These are phyloP conservation scores for Exsudoporus frostii DNA, from an alignment of 768 basidiomycete species.

Conservation along the genomic window DNA sequence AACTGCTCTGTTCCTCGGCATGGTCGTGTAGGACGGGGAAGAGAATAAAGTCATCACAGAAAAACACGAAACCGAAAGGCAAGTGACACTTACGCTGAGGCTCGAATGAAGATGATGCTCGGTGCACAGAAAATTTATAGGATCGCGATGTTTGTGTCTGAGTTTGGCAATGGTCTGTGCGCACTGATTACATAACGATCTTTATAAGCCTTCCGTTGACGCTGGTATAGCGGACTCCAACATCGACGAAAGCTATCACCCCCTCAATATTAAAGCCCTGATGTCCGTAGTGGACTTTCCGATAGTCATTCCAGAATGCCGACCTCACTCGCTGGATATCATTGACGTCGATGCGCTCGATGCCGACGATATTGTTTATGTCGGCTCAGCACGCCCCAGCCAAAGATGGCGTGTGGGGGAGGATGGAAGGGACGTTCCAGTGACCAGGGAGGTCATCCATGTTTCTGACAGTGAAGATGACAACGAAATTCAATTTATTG, in stretches of 20 bases:
- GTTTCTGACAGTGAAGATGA: constrained; percentile 43
- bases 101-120: background rate
- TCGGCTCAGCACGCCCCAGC: constrained; percentile 21
- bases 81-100: constrained; percentile 13
- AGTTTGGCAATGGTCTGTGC: constrained; percentile 34
- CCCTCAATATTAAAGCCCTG: background rate
- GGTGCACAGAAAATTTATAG: constrained; percentile 28
- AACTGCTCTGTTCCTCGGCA: constrained; percentile 79
- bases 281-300: constrained; percentile 23
- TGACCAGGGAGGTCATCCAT: constrained; percentile 28
- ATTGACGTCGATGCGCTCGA: constrained; percentile 47
- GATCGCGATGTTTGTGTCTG: constrained; percentile 18
- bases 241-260: constrained; percentile 15
- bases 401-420: constrained; percentile 27
- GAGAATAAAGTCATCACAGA: constrained; percentile 75
- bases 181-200: constrained; percentile 22
- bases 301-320: constrained; percentile 12
- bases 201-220: constrained; percentile 10
- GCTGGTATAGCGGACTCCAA: constrained; percentile 5
- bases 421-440: constrained; percentile 19
- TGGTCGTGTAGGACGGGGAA: constrained; percentile 91
- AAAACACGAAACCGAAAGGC: background rate
- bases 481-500: constrained; percentile 27
- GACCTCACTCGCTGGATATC: constrained; percentile 27
- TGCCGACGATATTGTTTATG: constrained; percentile 30